Evolutionary conservation across 108 stramenopile species (phyloP), one percentile per base, ranked within the genome.

Genomic region (Nitzschia palea): DNA sequence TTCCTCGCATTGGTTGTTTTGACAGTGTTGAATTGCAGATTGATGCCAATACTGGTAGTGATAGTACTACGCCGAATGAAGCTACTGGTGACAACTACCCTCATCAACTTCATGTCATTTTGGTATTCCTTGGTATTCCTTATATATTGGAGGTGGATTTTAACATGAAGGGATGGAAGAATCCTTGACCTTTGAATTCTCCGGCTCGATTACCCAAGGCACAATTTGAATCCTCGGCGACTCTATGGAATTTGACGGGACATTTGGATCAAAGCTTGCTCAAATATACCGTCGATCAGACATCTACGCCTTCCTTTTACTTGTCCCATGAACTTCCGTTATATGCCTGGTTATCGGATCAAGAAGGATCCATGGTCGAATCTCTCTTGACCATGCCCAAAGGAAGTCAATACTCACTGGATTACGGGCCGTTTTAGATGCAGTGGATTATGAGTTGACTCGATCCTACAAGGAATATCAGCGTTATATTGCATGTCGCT

Each of bases 101-200:
- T 0, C 66, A 79, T 3, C 36, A 76, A 71, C 53, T 90, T 2
- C 68, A 77, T 6, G 85, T 93, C 0, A 52, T 73, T 18, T 58
- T 94, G 30, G 75, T 86, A 42, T 89, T 73, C 80, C 80, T 9
- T 94, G 89, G 93, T 94, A 90, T 63, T 76, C 74, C 26, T 55
- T 90, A 9, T 84, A 90, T 53, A 75, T 88, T 23, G 93, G 93
- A n/a, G 92, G 88, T 10, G 88, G 89, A 2, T 55, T 94, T 43
- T 86, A 89, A 64, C 72, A 86, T 40, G 87, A 90, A 44, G 82
- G 80, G 54, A 67, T 81, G 29, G 65, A 67, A 51, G 68, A 63
- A 23, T 31, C 55, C 6, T n/a, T n/a, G n/a, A n/a, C n/a, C n/a
- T n/a, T 35, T 62, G 23, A 57, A 60, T 25, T 37, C 45, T 50